Conservation (phyloP, 768 basidiomycete genomes). For the Dendrothele bispora region DNA sequence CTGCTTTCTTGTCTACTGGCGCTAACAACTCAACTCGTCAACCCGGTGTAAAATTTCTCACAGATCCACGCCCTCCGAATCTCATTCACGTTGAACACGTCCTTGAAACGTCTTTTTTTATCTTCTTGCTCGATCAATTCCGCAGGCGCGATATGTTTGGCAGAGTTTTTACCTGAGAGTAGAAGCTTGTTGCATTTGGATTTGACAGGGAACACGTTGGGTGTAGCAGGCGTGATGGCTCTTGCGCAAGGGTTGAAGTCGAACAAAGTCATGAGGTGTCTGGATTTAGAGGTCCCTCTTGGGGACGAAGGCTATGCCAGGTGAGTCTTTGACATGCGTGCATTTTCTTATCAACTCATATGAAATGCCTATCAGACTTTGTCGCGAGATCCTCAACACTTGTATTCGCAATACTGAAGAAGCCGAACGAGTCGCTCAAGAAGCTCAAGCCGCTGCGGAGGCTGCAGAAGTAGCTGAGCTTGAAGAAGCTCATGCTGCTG, state of each 20-base stretch:
- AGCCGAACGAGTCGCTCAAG: conserved; percentile 47
- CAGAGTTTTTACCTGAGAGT: conserved; percentile 94
- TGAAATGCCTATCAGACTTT: conserved; percentile 48
- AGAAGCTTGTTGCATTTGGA: conserved; percentile 88
- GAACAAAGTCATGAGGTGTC: conserved; percentile 85
- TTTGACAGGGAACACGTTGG: conserved; percentile 77
- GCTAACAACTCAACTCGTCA: not conserved
- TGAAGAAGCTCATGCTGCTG: too few relatives aligned
- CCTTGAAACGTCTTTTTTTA: conserved; percentile 90
- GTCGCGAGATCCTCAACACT: conserved; percentile 84
- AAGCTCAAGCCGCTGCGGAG: conserved; percentile 20
- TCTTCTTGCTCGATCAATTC: conserved; percentile 80
- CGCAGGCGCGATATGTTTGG: conserved; percentile 88
- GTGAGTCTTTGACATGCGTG: conserved; percentile 27
- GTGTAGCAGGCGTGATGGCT: conserved; percentile 92
- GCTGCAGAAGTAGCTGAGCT: conserved; percentile 23
- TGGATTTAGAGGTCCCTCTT: conserved; percentile 91
- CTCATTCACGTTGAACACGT: conserved; percentile 88
- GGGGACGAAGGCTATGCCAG: conserved; percentile 79
- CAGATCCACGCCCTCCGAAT: conserved; percentile 87
- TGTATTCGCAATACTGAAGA: conserved; percentile 95
- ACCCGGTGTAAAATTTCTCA: not conserved
- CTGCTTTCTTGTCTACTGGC: not conserved
- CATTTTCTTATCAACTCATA: not conserved
- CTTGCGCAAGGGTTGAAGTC: conserved; percentile 81